These are phyloP conservation scores for Fusarium protoensiforme DNA, from an alignment of 2,329 filamentous ascomycete genomes.

Conservation along the genomic window DNA sequence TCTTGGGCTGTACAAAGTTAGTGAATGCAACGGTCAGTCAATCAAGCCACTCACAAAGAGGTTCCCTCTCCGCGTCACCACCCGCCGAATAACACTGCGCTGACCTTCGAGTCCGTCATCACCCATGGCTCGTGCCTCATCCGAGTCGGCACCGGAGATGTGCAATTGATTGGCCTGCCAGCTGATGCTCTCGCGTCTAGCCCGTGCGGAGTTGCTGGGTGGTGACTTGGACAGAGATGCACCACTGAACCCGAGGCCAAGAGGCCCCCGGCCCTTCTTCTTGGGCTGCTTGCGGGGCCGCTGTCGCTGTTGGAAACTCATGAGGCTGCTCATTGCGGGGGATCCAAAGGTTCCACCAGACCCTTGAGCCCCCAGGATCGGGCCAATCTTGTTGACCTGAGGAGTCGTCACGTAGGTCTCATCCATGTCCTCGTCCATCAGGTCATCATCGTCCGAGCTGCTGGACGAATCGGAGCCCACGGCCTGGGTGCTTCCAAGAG, in stretches of 20 bases:
- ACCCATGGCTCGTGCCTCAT: constrained; percentile 78
- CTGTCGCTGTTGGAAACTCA: constrained; percentile 85
- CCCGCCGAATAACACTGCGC: constrained; percentile 81
- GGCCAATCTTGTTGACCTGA: constrained; percentile 72
- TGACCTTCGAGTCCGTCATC: constrained; percentile 66
- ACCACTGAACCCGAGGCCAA: constrained; percentile 63
- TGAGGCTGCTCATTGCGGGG: constrained; percentile 78
- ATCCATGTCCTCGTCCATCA: constrained; percentile 80
- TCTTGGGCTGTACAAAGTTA: constrained; percentile 78
- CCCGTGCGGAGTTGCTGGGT: constrained; percentile 63
- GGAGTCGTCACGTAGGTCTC: constrained; percentile 87
- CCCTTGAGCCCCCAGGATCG: constrained; percentile 59
- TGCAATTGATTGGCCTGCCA: constrained; percentile 90
- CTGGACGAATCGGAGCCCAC: constrained; percentile 83
- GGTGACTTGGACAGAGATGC: constrained; percentile 77
- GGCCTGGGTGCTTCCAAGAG: constrained; percentile 74
- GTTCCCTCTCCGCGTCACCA: constrained; percentile 89
- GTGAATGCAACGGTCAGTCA: constrained; percentile 8
- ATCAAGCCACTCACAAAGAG: constrained; percentile 72
- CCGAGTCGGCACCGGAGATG: constrained; percentile 75
- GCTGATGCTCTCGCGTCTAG: constrained; percentile 87
- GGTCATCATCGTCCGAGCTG: constrained; percentile 75
- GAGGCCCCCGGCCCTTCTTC: constrained; percentile 61
- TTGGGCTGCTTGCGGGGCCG: constrained; percentile 75
- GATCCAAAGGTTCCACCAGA: constrained; percentile 73